Percentiles rank a stretch among this genome's conserved stretches.
Conservation (phyloP, 768 basidiomycete genomes). For the Sutorius australiensis region DNA sequence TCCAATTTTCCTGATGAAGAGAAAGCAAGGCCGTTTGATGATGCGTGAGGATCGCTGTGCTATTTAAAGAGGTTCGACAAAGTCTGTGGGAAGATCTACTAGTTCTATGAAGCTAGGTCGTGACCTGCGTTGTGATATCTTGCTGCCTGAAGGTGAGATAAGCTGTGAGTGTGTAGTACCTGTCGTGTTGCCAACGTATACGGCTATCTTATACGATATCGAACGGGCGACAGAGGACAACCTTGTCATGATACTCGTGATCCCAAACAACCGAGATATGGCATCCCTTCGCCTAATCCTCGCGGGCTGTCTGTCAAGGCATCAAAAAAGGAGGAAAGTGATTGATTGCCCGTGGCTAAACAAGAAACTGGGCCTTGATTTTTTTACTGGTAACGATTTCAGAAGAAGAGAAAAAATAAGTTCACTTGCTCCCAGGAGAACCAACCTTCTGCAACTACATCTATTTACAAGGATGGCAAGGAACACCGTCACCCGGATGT, state of each 20-base stretch:
- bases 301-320: background rate
- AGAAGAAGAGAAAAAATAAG: background rate
- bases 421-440: background rate
- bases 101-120: no score
- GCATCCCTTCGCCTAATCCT: background rate
- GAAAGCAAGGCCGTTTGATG: constrained; percentile 6
- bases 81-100: background rate
- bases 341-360: no score
- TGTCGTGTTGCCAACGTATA: background rate
- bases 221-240: no score
- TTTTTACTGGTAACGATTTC: background rate
- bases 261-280: background rate
- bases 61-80: no score
- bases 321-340: background rate
- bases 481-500: background rate
- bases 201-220: no score
- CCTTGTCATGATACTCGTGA: no score
- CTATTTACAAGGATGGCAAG: background rate
- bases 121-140: background rate
- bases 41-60: background rate
- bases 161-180: background rate
- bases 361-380: background rate
- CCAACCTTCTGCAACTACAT: background rate
- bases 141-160: background rate
- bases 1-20: background rate